These are phyloP conservation scores for Eutypa lata DNA, from an alignment of 2,329 filamentous ascomycete species.

Conservation along the genomic window DNA sequence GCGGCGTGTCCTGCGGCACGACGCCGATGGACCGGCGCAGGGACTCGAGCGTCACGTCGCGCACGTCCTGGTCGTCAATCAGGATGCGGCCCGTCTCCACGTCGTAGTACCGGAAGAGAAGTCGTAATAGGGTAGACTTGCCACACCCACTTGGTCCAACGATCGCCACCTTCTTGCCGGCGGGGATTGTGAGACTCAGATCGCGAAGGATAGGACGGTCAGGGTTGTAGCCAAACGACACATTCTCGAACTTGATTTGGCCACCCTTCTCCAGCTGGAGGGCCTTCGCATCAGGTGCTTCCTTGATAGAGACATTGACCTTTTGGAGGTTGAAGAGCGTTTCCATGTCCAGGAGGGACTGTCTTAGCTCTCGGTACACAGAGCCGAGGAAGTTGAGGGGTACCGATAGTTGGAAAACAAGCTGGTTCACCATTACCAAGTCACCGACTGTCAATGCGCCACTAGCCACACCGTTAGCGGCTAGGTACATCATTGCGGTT, in stretches of 20 bases:
- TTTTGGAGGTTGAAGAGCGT: conserved; percentile 97
- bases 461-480: conserved; percentile 79
- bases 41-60: conserved; percentile 76
- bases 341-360: conserved; percentile 97
- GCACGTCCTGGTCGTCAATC: conserved; percentile 90
- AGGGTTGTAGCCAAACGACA: conserved; percentile 86
- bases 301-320: conserved; percentile 84
- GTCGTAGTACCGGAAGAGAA: conserved; percentile 95
- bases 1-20: conserved; percentile 91
- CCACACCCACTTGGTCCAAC: conserved; percentile 95
- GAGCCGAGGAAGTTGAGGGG: conserved; percentile 98
- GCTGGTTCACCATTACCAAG: conserved; percentile 97
- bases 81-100: conserved; percentile 79
- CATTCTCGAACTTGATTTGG: conserved; percentile 91
- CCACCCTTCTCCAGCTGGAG: conserved; percentile 73
- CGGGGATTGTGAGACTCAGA: conserved; percentile 83
- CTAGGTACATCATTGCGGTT: conserved; percentile 97
- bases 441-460: conserved; percentile 88
- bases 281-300: conserved; percentile 69
- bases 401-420: conserved; percentile 96
- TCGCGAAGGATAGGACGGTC: conserved; percentile 86
- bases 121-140: conserved; percentile 86
- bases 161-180: conserved; percentile 92
- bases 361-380: conserved; percentile 91
- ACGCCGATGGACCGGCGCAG: conserved; percentile 85